Evolutionary conservation across 2,329 filamentous ascomycete genomes (phyloP).

Genomic region (Pyrenochaeta sp.): DNA sequence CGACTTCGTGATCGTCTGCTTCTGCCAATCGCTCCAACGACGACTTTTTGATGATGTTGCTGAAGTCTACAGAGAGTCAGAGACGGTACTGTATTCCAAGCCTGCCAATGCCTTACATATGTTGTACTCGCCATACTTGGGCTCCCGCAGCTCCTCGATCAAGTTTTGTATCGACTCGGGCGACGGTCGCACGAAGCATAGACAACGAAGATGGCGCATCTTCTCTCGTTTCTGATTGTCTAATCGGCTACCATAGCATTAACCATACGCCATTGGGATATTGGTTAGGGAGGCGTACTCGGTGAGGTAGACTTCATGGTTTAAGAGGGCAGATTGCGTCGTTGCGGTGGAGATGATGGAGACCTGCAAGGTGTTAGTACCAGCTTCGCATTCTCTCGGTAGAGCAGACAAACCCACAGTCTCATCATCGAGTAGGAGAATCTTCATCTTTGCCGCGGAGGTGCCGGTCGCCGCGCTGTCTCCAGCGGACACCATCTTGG

Average conservation of each 20-base stretch:
- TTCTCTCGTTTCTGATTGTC: constrained; percentile 92
- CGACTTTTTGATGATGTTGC: constrained; percentile 97
- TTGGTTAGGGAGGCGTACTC: constrained; percentile 60
- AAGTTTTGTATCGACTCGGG: constrained; percentile 91
- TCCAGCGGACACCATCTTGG: constrained; percentile 89
- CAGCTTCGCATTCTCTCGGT: constrained; percentile 19
- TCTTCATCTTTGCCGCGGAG: constrained; percentile 94
- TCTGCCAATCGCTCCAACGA: constrained; percentile 92
- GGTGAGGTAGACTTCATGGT: constrained; percentile 97
- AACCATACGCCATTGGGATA: constrained; percentile 22
- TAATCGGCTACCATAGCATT: constrained; percentile 65
- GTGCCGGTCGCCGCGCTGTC: constrained; percentile 73
- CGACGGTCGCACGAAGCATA: constrained; percentile 92
- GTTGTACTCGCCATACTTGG: constrained; percentile 97
- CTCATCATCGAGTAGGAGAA: constrained; percentile 89
- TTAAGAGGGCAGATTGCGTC: constrained; percentile 92
- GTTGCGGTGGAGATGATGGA: constrained; percentile 93
- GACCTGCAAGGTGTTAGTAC: constrained; percentile 61
- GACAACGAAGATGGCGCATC: constrained; percentile 94
- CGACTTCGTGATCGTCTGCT: constrained; percentile 96
- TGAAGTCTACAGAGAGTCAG: constrained; percentile 71
- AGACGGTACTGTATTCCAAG: neutral
- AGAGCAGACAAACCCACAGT: constrained; percentile 69
- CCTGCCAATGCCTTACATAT: constrained; percentile 64
- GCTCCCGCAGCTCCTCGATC: constrained; percentile 94